Conservation (phyloP, 2,329 filamentous ascomycete genomes). For the Aureobasidium subglaciale region DNA sequence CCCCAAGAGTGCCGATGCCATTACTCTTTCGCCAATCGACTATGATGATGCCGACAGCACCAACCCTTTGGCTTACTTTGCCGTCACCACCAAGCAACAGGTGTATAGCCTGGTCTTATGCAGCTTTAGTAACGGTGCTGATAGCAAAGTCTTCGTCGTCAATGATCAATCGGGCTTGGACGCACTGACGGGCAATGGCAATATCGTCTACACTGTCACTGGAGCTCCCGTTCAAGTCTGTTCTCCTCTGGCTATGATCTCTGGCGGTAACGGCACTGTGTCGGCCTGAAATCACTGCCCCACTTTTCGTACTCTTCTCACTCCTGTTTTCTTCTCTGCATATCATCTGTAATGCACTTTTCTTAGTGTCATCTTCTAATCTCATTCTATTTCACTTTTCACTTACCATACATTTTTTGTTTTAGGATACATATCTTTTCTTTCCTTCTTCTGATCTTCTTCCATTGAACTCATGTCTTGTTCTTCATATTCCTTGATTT, state of each 20-base stretch:
- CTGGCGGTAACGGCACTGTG: not conserved
- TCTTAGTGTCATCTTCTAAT: too few species aligned
- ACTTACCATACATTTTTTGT: too few species aligned
- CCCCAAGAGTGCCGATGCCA: conserved; percentile 4
- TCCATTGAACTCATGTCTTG: too few species aligned
- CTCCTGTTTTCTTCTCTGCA: too few species aligned
- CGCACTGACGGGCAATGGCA: not conserved
- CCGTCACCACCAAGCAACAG: not conserved
- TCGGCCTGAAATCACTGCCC: not conserved
- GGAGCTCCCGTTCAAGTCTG: not conserved
- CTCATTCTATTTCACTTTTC: too few species aligned
- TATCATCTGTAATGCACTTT: too few species aligned
- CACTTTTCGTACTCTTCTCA: too few species aligned
- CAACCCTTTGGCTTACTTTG: not conserved
- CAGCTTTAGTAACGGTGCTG: conserved; percentile 5
- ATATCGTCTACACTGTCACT: not conserved
- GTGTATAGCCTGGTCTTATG: conserved; percentile 7
- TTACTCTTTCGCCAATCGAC: conserved; percentile 3
- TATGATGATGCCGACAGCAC: not conserved
- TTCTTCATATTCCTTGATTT: too few species aligned
- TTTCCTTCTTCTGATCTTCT: too few species aligned
- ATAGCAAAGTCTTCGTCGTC: conserved; percentile 5
- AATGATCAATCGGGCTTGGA: conserved; percentile 7
- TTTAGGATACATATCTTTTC: too few species aligned
- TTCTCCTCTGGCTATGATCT: not conserved